phyloP scores from a whole-genome alignment of 2,329 filamentous ascomycete species.

The Botrytis cinerea region DNA sequence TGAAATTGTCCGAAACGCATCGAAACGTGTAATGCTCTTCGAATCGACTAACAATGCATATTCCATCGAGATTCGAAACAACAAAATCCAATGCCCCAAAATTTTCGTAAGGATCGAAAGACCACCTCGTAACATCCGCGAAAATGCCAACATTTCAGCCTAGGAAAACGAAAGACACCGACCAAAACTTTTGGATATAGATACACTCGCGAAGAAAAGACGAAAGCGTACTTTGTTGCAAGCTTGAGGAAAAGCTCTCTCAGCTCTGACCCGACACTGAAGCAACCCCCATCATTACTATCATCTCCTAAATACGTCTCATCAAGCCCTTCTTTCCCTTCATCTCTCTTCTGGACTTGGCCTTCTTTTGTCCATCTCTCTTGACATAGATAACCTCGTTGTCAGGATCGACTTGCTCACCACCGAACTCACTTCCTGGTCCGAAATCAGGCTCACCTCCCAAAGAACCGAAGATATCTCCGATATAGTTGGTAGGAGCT shows the following conservation, averaged over 20 bases:
- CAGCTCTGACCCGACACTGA: background rate
- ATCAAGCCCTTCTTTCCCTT: conserved; percentile 23
- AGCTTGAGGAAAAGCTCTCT: background rate
- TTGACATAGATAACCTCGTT: background rate
- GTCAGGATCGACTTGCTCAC: background rate
- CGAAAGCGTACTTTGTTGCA: background rate
- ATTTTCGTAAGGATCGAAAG: background rate
- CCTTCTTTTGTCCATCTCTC: conserved; percentile 16
- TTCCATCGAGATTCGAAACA: background rate
- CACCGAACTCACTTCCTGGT: conserved; percentile 35
- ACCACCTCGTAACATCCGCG: background rate
- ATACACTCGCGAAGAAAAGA: background rate
- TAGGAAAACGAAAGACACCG: background rate
- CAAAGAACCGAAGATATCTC: conserved; percentile 68
- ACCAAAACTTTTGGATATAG: conserved; percentile 12
- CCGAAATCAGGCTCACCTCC: conserved; percentile 67
- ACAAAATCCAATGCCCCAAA: no score
- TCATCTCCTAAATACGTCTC: background rate
- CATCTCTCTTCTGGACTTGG: conserved; percentile 12
- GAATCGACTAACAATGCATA: background rate
- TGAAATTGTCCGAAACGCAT: background rate
- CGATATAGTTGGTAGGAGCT: conserved; percentile 59
- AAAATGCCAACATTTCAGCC: background rate
- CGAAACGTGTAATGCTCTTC: background rate
- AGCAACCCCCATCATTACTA: background rate